These are phyloP conservation scores for Podila epigama DNA, from an alignment of 192 early-diverging fungal species.

Conservation along the genomic window DNA sequence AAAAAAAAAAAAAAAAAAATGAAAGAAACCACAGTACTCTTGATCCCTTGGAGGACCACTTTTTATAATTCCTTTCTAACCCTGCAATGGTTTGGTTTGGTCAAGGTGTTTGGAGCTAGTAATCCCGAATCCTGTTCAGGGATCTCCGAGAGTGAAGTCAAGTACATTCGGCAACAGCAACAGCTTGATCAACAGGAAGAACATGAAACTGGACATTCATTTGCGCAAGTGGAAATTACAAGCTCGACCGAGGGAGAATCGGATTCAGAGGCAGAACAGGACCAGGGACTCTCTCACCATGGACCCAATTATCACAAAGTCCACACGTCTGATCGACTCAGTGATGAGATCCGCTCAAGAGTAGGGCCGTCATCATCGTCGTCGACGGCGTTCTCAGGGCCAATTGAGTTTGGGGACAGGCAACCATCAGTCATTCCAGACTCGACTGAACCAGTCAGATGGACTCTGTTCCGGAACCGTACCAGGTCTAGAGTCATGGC, in stretches of 20 bases:
- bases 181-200: slow-evolving; percentile 3
- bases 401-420: not conserved
- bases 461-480: not conserved
- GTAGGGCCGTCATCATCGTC: too few relatives aligned
- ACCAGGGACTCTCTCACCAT: not conserved
- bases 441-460: too few relatives aligned
- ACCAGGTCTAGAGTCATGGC: not conserved
- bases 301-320: not conserved
- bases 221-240: not conserved
- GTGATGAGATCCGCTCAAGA: not conserved
- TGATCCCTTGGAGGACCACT: not conserved
- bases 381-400: too few relatives aligned
- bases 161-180: slow-evolving; percentile 35
- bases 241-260: not conserved
- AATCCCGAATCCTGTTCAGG: slow-evolving; percentile 16
- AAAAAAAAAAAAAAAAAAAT: not conserved
- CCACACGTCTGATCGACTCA: not conserved
- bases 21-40: too few relatives aligned
- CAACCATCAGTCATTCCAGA: not conserved
- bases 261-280: not conserved
- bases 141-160: slow-evolving; percentile 25
- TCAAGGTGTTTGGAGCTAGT: slow-evolving; percentile 45
- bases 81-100: not conserved
- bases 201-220: not conserved
- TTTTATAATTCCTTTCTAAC: not conserved